These are phyloP conservation scores for Botrytis fragariae DNA, from an alignment of 2,329 filamentous ascomycete species.

Conservation along the genomic window DNA sequence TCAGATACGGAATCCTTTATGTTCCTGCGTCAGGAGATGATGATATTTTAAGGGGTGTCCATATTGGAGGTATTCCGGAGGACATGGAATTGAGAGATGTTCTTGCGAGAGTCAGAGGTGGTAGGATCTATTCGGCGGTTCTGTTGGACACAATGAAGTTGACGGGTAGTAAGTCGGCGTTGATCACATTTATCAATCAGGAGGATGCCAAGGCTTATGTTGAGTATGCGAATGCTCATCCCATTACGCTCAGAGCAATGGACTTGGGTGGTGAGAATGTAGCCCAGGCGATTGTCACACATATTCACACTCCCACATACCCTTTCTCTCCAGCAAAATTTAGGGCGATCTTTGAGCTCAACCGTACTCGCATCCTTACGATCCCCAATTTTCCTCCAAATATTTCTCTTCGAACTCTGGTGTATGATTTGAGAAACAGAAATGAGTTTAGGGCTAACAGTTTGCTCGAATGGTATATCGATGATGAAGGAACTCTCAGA, in stretches of 20 bases:
- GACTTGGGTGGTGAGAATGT: constrained; percentile 4
- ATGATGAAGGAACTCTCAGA: constrained; percentile 25
- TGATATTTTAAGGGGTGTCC: constrained; percentile 29
- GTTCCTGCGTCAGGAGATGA: constrained; percentile 24
- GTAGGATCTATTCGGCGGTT: constrained; percentile 26
- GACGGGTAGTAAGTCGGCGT: constrained; percentile 24
- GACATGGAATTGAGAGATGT: constrained; percentile 30
- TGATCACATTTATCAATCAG: constrained; percentile 31
- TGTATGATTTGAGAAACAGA: constrained; percentile 19
- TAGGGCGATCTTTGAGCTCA: not conserved
- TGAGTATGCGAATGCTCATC: constrained; percentile 22
- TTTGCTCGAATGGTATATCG: constrained; percentile 30
- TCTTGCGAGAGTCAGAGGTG: constrained; percentile 30
- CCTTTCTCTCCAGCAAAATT: constrained; percentile 18
- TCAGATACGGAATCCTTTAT: constrained; percentile 31
- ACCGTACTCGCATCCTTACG: constrained; percentile 25
- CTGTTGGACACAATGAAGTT: constrained; percentile 23
- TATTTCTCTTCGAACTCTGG: constrained; percentile 21
- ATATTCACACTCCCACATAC: constrained; percentile 32
- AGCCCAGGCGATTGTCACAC: constrained; percentile 21
- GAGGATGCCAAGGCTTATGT: constrained; percentile 30
- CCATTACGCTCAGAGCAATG: constrained; percentile 21
- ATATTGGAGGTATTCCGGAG: constrained; percentile 28
- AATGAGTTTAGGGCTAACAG: constrained; percentile 19
- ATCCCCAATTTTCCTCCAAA: constrained; percentile 24